Conservation (phyloP, 2,329 filamentous ascomycete species). For the Claviceps monticola region DNA sequence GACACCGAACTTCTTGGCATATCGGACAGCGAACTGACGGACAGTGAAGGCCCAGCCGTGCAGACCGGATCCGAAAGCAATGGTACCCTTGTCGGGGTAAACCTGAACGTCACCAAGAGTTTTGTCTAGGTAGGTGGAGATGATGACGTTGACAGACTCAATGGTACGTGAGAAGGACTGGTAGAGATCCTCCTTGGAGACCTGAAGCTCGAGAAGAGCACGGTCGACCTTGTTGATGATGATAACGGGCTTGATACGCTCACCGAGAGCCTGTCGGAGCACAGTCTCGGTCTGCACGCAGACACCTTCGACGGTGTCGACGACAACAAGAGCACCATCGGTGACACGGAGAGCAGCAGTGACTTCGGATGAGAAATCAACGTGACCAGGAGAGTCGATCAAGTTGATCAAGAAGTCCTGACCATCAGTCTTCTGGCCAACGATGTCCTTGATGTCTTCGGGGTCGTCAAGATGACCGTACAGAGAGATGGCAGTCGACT, state of each 20-base stretch:
- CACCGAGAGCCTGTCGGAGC: conserved; percentile 93
- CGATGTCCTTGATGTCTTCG: conserved; percentile 91
- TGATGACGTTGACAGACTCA: conserved; percentile 99
- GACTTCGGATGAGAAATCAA: conserved; percentile 99
- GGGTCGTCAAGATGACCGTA: conserved; percentile 70
- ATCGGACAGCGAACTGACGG: conserved; percentile 89
- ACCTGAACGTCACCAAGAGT: conserved; percentile 94
- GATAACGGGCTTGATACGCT: conserved; percentile 99
- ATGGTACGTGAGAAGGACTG: conserved; percentile 99
- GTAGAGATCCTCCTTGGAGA: conserved; percentile 98
- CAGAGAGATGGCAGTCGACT: conserved; percentile 98
- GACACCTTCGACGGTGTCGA: conserved; percentile 99
- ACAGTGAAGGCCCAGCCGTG: conserved; percentile 99
- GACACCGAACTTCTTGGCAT: conserved; percentile 99
- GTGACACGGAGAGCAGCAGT: conserved; percentile 99
- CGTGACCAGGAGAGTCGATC: conserved; percentile 99
- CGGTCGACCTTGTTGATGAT: conserved; percentile 99
- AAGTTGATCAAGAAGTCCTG: conserved; percentile 99
- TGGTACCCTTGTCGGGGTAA: conserved; percentile 93
- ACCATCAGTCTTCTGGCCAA: conserved; percentile 73
- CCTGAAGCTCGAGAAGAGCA: conserved; percentile 96
- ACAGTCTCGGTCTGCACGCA: conserved; percentile 99
- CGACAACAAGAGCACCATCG: conserved; percentile 97
- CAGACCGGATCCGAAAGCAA: conserved; percentile 98
- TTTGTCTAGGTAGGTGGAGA: conserved; percentile 98